Base-by-base conservation (phyloP, 164 flowering plant species). In the Piper betle region DNA sequence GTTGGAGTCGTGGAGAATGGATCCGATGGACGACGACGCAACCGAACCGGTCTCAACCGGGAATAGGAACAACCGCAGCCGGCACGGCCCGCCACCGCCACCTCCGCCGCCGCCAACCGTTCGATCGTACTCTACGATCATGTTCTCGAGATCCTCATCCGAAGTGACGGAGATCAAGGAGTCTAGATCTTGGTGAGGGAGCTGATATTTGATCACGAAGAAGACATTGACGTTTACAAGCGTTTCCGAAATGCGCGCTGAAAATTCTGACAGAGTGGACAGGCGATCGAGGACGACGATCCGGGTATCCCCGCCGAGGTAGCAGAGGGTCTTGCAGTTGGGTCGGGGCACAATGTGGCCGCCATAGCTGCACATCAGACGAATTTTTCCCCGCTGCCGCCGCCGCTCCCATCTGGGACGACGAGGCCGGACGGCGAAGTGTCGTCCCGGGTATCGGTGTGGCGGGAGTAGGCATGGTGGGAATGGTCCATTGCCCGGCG, bases 301-400 rank as follows among this genome's bases (percentile, higher is more conserved):
- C 11, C 93, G 84, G 37, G 97, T 92, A 42, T 89, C 90, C n/a
- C 98, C 98, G 59, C 97, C 96, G 53, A 87, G 74, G 73, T 89
- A 92, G 72, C 88, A 85, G 39, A 92, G 90, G 0, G 84, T 74
- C 69, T 84, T 89, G 72, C 84, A 96, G 71, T 83, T 88, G 0
- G 96, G 97, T 2, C 96, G 88, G 15, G 98, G 98, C 42, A 89
- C 75, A 60, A 92, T 92, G 72, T 80, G 92, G 5, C 98, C 98
- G 64, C 91, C 98, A 55, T 83, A 89, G 81, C 93, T 85, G 74
- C 96, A 87, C 96, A 92, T 89, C 57, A 89, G 79, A 16, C 98
- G 88, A 18, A 92, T 82, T 69, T 81, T 84, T n/a, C n/a, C n/a
- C n/a, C n/a, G n/a, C n/a, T n/a, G n/a, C n/a, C n/a, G n/a, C n/a